Evolutionary conservation across 805 yeast genomes (phyloP).

Genomic region (Barnettozyma wickerhamii): DNA sequence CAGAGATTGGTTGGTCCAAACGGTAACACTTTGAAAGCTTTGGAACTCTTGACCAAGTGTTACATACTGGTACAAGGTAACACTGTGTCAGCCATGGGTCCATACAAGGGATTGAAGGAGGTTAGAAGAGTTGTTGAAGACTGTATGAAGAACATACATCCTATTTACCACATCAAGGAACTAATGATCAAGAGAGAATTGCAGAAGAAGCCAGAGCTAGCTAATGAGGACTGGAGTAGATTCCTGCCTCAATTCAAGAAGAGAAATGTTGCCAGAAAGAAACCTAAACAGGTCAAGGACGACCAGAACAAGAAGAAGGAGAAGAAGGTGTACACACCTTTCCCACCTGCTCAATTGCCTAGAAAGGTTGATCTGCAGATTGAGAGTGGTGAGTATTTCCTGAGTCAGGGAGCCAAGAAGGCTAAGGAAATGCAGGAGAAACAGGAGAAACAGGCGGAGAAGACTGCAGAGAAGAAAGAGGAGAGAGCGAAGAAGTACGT

Average conservation of each 20-base stretch:
- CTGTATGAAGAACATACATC: constrained; percentile 95
- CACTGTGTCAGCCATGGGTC: constrained; percentile 97
- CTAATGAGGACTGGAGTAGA: constrained; percentile 94
- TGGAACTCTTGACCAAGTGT: constrained; percentile 92
- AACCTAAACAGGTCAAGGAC: constrained; percentile 62
- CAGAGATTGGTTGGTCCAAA: constrained; percentile 96
- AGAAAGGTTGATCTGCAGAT: constrained; percentile 96
- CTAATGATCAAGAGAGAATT: constrained; percentile 95
- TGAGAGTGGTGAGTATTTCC: constrained; percentile 97
- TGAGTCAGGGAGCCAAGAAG: constrained; percentile 80
- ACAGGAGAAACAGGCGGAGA: constrained; percentile 71
- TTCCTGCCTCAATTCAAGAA: constrained; percentile 96
- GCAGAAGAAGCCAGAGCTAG: constrained; percentile 91
- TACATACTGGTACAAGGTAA: constrained; percentile 95
- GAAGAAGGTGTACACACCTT: constrained; percentile 89
- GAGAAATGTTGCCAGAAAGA: constrained; percentile 91
- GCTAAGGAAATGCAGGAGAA: constrained; percentile 68
- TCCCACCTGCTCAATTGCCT: constrained; percentile 97
- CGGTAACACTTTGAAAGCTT: constrained; percentile 93
- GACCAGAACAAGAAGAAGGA: constrained; percentile 38
- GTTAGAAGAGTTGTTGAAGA: constrained; percentile 94
- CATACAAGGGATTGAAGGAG: constrained; percentile 87
- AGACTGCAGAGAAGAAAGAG: constrained; percentile 55
- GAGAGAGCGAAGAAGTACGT: constrained; percentile 75
- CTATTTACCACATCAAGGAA: constrained; percentile 97